These are phyloP conservation scores for Cladophialophora bantiana DNA, from an alignment of 2,329 filamentous ascomycete species.

Conservation along the genomic window DNA sequence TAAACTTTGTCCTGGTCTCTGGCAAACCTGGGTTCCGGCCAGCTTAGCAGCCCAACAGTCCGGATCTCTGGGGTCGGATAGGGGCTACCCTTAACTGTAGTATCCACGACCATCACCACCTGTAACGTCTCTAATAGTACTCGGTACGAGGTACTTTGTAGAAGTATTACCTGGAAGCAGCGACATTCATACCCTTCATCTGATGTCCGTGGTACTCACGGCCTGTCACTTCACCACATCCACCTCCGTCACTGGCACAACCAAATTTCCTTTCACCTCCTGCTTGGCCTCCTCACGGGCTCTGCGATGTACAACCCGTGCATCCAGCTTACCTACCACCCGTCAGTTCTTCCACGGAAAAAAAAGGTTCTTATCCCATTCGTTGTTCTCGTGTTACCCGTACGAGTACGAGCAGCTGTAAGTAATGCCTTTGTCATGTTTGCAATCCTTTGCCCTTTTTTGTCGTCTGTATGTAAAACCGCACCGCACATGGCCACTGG, in stretches of 20 bases:
- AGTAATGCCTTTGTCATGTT: conserved; percentile 15
- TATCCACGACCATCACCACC: background rate
- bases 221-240: conserved; percentile 13
- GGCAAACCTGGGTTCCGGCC: conserved; percentile 24
- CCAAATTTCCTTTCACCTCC: conserved; percentile 11
- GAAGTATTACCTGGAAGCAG: conserved; percentile 1
- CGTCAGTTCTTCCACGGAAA: too few relatives aligned
- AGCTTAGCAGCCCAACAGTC: background rate
- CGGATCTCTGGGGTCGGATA: conserved; percentile 1
- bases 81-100: conserved; percentile 5
- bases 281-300: background rate
- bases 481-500: conserved; percentile 33
- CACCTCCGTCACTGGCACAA: conserved; percentile 9
- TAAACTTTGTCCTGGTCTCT: conserved; percentile 9
- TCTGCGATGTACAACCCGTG: background rate
- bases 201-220: conserved; percentile 11
- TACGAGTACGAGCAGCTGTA: conserved; percentile 22
- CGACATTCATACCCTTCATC: background rate
- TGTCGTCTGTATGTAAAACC: conserved; percentile 19
- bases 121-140: background rate
- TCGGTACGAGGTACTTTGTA: background rate
- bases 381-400: conserved; percentile 21
- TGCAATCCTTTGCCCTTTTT: conserved; percentile 13
- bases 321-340: too few relatives aligned
- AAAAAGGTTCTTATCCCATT: background rate